These are phyloP conservation scores for Chaetomiaceae sp. DNA, from an alignment of 2,329 filamentous ascomycete species.

Conservation along the genomic window DNA sequence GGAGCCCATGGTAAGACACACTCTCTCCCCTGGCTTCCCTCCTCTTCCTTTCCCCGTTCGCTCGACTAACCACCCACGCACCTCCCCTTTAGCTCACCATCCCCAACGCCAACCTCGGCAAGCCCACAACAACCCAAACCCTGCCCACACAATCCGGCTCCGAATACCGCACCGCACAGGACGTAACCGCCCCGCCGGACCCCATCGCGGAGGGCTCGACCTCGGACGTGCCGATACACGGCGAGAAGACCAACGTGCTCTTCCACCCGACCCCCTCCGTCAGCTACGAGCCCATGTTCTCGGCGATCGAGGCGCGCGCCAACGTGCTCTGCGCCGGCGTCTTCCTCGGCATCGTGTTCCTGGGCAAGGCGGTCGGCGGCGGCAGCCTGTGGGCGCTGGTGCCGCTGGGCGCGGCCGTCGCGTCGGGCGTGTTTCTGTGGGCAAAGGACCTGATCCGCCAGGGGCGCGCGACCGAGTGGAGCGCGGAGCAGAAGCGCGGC, in stretches of 20 bases:
- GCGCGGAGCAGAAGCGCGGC: constrained; percentile 76
- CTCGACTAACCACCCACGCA: neutral
- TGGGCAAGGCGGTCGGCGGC: constrained; percentile 73
- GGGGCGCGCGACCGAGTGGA: constrained; percentile 81
- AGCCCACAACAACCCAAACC: constrained; percentile 65
- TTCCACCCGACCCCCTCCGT: constrained; percentile 92
- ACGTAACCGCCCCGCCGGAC: constrained; percentile 85
- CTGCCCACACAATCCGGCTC: constrained; percentile 63
- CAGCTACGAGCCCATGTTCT: constrained; percentile 85
- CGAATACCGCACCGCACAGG: constrained; percentile 80
- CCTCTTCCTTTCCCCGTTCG: no score
- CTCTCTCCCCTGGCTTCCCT: neutral
- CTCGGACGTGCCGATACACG: constrained; percentile 89
- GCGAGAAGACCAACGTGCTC: constrained; percentile 92
- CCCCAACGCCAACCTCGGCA: constrained; percentile 82
- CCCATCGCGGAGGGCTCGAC: constrained; percentile 76
- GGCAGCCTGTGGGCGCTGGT: constrained; percentile 70
- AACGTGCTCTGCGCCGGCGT: constrained; percentile 64
- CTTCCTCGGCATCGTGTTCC: constrained; percentile 64
- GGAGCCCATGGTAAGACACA: constrained; percentile 56
- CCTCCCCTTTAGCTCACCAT: constrained; percentile 60
- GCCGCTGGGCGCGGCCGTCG: constrained; percentile 63
- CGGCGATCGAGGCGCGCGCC: constrained; percentile 66
- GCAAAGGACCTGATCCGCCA: constrained; percentile 78
- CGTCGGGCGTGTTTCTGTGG: constrained; percentile 82